Conservation (phyloP, 140 eudicot genomes). For the Erigeron philadelphicus region DNA sequence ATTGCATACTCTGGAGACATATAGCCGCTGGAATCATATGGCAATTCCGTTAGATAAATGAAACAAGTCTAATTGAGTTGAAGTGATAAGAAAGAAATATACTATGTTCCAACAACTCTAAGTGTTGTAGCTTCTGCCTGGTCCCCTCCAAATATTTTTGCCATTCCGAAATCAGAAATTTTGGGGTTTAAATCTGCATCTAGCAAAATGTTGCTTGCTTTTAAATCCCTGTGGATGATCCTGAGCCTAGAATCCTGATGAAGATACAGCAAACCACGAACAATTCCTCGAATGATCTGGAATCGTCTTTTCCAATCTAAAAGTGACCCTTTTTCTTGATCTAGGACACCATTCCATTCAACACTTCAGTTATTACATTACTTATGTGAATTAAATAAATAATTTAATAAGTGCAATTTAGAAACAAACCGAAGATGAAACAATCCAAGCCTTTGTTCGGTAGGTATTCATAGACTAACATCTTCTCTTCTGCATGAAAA, state of each 20-base stretch:
- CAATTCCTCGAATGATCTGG: not conserved
- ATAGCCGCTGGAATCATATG: not conserved
- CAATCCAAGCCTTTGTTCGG: not conserved
- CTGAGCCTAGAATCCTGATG: not conserved
- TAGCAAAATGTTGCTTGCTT: not conserved
- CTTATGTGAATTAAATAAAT: not conserved
- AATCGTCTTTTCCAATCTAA: not conserved
- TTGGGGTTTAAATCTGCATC: not conserved
- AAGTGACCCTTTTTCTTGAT: not conserved
- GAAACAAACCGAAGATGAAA: not conserved
- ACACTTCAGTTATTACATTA: not conserved
- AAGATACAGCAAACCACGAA: not conserved
- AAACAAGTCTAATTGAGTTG: not conserved
- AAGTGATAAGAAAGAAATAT: not conserved
- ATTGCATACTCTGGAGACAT: not conserved
- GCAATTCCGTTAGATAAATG: not conserved
- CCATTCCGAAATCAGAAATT: not conserved
- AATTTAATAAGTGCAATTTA: not conserved
- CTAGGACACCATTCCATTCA: not conserved
- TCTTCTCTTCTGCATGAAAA: not conserved
- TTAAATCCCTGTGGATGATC: not conserved
- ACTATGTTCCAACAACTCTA: not conserved
- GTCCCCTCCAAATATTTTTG: not conserved
- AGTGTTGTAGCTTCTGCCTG: not conserved
- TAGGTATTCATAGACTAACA: not conserved